Evolutionary conservation across 1,284 basidiomycete species (phyloP).

Genomic region (Microbotryum intermedium): DNA sequence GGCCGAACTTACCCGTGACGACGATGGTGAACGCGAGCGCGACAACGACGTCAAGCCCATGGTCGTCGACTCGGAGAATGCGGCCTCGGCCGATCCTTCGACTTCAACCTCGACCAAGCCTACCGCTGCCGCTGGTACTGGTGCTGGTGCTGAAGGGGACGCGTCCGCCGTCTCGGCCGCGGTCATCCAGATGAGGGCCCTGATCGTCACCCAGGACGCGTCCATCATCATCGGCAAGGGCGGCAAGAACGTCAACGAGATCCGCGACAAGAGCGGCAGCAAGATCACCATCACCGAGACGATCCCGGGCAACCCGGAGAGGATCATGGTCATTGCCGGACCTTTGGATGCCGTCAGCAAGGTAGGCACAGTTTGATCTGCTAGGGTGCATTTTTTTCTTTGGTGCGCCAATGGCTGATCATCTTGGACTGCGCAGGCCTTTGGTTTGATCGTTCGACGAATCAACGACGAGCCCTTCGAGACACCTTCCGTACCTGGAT

Average conservation of each 20-base stretch:
- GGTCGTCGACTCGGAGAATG: constrained; percentile 15
- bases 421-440: constrained; percentile 56
- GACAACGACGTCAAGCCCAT: constrained; percentile 8
- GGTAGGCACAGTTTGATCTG: constrained; percentile 44
- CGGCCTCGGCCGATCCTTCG: background rate
- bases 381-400: background rate
- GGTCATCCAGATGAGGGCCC: constrained; percentile 35
- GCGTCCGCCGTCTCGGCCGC: constrained; percentile 6
- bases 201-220: constrained; percentile 98
- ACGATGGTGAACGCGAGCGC: background rate
- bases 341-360: constrained; percentile 98
- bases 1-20: constrained; percentile 19
- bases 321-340: constrained; percentile 93
- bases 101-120: constrained; percentile 5
- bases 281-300: constrained; percentile 92
- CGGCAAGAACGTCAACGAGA: constrained; percentile 96
- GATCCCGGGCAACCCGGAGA: constrained; percentile 94
- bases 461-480: constrained; percentile 99
- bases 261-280: constrained; percentile 92
- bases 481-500: constrained; percentile 92
- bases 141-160: constrained; percentile 1
- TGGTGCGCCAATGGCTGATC: background rate
- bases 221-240: constrained; percentile 98
- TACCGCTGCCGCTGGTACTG: background rate
- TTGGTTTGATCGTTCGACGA: constrained; percentile 93